Conservation (phyloP, 306 rosid genomes). For the Prunus davidiana region DNA sequence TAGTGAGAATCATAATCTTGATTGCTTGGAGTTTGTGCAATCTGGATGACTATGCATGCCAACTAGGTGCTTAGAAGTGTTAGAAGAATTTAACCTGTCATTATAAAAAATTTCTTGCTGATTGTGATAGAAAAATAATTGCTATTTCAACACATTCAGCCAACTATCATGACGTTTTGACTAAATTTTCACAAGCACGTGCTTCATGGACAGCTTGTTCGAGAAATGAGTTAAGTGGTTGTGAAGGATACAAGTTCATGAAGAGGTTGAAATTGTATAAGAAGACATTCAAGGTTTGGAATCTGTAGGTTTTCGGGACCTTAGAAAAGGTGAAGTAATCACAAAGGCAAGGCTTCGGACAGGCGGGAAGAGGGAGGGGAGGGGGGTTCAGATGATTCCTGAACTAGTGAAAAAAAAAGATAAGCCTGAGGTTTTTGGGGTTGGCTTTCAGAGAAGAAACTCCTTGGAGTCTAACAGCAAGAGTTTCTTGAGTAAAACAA, state of each 20-base stretch:
- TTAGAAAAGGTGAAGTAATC: no score
- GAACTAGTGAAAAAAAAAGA: no score
- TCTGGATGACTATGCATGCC: neutral
- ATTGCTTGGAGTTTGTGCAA: neutral
- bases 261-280: neutral
- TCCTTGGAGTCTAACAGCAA: no score
- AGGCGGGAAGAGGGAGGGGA: no score
- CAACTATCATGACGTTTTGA: neutral
- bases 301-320: neutral
- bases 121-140: neutral
- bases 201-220: neutral
- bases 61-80: neutral
- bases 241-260: neutral
- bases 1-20: neutral
- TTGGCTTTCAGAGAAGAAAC: no score
- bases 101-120: neutral
- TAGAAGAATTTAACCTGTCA: neutral
- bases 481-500: no score
- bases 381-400: no score
- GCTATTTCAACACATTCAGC: neutral
- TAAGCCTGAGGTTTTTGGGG: no score
- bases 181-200: neutral
- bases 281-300: neutral
- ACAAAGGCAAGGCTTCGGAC: no score
- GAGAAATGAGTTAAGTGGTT: neutral